Percentiles rank a stretch among this genome's conserved stretches.
These are phyloP conservation scores for Pleurozium schreberi DNA, from an alignment of 225 moss, liverwort and hornwort genomes.

Conservation along the genomic window DNA sequence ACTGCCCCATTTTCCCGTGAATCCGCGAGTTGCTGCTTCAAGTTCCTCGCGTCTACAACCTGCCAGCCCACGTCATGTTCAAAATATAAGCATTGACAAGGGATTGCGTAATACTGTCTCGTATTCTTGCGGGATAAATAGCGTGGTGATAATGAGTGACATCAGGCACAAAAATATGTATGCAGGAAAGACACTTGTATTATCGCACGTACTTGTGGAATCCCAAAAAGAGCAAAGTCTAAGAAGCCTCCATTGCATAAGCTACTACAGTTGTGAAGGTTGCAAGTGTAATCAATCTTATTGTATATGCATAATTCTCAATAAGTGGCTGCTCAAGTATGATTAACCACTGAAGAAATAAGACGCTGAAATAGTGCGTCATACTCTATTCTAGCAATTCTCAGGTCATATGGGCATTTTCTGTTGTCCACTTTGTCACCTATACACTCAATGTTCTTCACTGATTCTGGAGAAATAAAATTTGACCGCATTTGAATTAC, in stretches of 20 bases:
- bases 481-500: background rate
- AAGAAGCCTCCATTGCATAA: background rate
- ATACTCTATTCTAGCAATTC: background rate
- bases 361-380: background rate
- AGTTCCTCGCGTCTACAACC: slow-evolving; percentile 79
- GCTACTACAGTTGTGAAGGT: background rate
- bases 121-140: background rate
- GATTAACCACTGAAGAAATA: too few relatives aligned
- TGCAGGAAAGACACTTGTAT: background rate
- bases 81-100: background rate
- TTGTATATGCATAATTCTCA: background rate
- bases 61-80: slow-evolving; percentile 8
- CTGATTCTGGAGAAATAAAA: background rate
- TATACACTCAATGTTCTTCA: background rate
- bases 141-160: background rate
- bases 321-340: background rate
- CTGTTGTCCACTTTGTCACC: background rate
- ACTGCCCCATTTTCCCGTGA: slow-evolving; percentile 43
- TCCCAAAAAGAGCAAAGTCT: background rate
- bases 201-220: background rate
- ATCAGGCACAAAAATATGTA: background rate
- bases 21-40: slow-evolving; percentile 59
- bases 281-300: background rate
- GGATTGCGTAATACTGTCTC: background rate
- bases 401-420: background rate